phyloP scores from a whole-genome alignment of 768 basidiomycete genomes.

The Cubamyces sp. region DNA sequence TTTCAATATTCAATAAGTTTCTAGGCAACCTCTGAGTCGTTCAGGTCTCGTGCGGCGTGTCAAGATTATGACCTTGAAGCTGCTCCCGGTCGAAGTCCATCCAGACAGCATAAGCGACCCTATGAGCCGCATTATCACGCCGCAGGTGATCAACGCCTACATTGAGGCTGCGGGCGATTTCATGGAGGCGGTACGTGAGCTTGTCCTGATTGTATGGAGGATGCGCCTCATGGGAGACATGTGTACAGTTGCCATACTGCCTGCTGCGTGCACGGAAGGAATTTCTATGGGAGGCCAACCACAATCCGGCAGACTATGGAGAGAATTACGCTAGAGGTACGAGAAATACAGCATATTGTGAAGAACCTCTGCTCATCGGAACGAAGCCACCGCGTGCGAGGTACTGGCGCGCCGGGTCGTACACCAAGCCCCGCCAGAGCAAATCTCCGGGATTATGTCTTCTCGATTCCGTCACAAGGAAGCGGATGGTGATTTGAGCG shows the following conservation, averaged over 20 bases:
- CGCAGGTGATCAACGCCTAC: constrained; percentile 76
- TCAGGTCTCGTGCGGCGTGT: constrained; percentile 82
- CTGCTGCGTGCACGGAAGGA: constrained; percentile 76
- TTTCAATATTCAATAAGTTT: constrained; percentile 1
- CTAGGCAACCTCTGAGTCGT: neutral
- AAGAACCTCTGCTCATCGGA: neutral
- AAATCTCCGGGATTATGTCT: constrained; percentile 72
- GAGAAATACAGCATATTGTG: constrained; percentile 11
- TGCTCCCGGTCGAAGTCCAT: constrained; percentile 85
- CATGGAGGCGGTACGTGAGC: constrained; percentile 69
- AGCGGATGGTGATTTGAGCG: constrained; percentile 75
- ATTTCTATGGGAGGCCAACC: constrained; percentile 82
- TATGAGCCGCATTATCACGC: constrained; percentile 84
- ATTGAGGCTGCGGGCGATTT: constrained; percentile 87
- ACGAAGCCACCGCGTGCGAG: constrained; percentile 77
- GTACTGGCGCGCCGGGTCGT: constrained; percentile 81
- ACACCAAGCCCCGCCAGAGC: constrained; percentile 67
- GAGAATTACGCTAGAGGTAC: constrained; percentile 83
- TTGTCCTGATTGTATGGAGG: neutral
- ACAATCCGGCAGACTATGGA: constrained; percentile 82
- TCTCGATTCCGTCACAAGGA: constrained; percentile 74
- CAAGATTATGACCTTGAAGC: constrained; percentile 69
- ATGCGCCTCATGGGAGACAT: constrained; percentile 7
- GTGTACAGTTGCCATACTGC: constrained; percentile 73
- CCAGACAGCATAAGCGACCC: constrained; percentile 66